Evolutionary conservation across 768 basidiomycete genomes (phyloP).

Genomic region (Porphyrellus cyaneotinctus): DNA sequence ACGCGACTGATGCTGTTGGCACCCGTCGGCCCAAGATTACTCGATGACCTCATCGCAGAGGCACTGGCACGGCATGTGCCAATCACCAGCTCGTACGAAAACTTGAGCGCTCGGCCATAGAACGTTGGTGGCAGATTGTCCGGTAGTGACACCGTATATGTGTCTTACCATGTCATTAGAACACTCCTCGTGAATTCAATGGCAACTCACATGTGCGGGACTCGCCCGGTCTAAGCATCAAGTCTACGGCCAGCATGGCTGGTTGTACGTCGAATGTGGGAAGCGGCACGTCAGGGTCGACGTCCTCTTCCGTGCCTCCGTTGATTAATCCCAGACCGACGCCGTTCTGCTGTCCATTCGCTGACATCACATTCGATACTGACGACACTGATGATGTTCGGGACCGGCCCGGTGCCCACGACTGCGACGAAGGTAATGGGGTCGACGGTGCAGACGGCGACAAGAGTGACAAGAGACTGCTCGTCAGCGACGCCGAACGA

Average conservation of each 20-base stretch:
- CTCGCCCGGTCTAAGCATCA: slow-evolving; percentile 78
- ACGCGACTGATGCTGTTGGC: slow-evolving; percentile 61
- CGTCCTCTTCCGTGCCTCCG: slow-evolving; percentile 37
- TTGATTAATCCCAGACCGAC: slow-evolving; percentile 32
- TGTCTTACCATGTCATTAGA: slow-evolving; percentile 47
- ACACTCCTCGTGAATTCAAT: neutral
- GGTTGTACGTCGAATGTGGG: slow-evolving; percentile 86
- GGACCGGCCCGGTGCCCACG: slow-evolving; percentile 19
- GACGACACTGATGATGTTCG: slow-evolving; percentile 26
- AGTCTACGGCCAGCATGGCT: slow-evolving; percentile 85
- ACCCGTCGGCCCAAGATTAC: slow-evolving; percentile 33
- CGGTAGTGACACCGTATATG: slow-evolving; percentile 74
- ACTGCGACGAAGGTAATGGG: slow-evolving; percentile 22
- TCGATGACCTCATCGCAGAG: slow-evolving; percentile 26
- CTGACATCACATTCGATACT: slow-evolving; percentile 3
- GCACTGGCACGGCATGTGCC: slow-evolving; percentile 71
- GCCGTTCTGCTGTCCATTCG: slow-evolving; percentile 13
- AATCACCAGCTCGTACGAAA: slow-evolving; percentile 88
- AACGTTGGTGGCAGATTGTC: slow-evolving; percentile 86
- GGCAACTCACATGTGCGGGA: slow-evolving; percentile 62
- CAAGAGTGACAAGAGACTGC: slow-evolving; percentile 47
- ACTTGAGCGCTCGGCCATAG: slow-evolving; percentile 74
- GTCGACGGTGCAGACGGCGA: slow-evolving; percentile 35
- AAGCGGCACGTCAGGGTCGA: slow-evolving; percentile 62
- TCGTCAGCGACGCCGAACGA: slow-evolving; percentile 50